A percentile compares a stretch with the other conserved stretches of the same genome.
These are phyloP conservation scores for Penstemon newberryi DNA, from an alignment of 257 asterid genomes.

Conservation along the genomic window DNA sequence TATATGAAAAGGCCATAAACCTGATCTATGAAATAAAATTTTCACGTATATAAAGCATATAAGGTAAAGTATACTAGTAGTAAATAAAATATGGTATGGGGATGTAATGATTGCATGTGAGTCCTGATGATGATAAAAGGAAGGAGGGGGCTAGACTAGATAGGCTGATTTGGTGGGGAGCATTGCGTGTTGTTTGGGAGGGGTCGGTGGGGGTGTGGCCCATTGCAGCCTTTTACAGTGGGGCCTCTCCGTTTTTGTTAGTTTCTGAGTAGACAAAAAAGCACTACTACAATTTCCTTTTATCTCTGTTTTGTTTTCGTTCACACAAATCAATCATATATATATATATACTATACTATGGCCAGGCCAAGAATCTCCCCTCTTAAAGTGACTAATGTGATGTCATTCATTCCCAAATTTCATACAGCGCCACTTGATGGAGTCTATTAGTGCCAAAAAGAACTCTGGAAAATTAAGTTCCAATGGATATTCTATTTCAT, in stretches of 20 bases:
- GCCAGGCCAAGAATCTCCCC: conserved; percentile 33
- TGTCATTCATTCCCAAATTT: not conserved
- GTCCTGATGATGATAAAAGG: conserved; percentile 20
- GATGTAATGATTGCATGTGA: conserved; percentile 40
- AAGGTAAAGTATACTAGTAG: no score
- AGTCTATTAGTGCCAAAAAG: no score
- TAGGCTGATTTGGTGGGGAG: conserved; percentile 4
- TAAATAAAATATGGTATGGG: not conserved
- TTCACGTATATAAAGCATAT: no score
- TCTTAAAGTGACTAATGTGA: conserved; percentile 23
- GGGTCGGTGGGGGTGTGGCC: conserved; percentile 41
- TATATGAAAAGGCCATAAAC: no score
- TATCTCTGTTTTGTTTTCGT: conserved; percentile 33
- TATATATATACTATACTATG: no score
- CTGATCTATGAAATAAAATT: no score
- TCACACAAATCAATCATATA: conserved; percentile 23
- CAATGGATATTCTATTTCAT: no score
- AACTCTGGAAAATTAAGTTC: no score
- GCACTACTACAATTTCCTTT: conserved; percentile 33
- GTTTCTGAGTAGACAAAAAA: conserved; percentile 56
- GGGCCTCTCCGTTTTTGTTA: conserved; percentile 41
- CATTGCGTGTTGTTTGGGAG: conserved; percentile 46
- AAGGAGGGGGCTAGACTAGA: not conserved
- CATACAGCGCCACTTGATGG: no score
- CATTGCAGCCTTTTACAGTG: conserved; percentile 40